Evolutionary conservation across 345 rosid genomes (phyloP), one percentile per base, ranked within the genome.

Genomic region (Citrus sp.): DNA sequence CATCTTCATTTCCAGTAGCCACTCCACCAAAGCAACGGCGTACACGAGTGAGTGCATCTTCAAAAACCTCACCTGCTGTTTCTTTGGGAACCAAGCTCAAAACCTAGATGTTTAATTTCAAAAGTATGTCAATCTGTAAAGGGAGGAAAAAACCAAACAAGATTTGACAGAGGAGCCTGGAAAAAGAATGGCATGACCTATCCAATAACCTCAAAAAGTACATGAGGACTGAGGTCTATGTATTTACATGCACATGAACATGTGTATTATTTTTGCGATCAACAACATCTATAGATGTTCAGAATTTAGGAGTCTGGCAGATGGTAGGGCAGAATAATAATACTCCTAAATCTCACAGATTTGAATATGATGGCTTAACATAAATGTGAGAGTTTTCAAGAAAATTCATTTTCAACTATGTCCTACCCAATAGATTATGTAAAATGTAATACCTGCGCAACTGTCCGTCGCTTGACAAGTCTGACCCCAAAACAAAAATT

Each of bases 11-110:
- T 56, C 32, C 69, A 24, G 77, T 37, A 56, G 77, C 72, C 73
- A 71, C 71, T 71, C 86, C 88, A 64, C 86, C 84, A 61, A 86
- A 67, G 77, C 88, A 79, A 24, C 86, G 86, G 42, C 82, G 34
- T 69, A 85, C 77, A 64, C 88, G 88, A 28, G 81, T 76, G 59
- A 85, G 77, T 7, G 86, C 81, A 68, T 83, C 86, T 59, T 80
- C 80, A 58, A 85, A 78, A 67, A 10, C 51, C 70, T 83, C 86
- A 55, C 88, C 88, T 40, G 75, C 86, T 38, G 79, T 70, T 74
- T 82, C 87, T 66, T 77, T 83, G n/a, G 85, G 86, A 51, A 86
- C 81, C 69, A 81, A 54, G 72, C 42, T 70, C 51, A 83, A 77
- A 78, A 85, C 76, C 85, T 85, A 54, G 30, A 8, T 28, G 61